Evolutionary conservation across 257 asterid species (phyloP).

Genomic region (Solanum peruvianum): DNA sequence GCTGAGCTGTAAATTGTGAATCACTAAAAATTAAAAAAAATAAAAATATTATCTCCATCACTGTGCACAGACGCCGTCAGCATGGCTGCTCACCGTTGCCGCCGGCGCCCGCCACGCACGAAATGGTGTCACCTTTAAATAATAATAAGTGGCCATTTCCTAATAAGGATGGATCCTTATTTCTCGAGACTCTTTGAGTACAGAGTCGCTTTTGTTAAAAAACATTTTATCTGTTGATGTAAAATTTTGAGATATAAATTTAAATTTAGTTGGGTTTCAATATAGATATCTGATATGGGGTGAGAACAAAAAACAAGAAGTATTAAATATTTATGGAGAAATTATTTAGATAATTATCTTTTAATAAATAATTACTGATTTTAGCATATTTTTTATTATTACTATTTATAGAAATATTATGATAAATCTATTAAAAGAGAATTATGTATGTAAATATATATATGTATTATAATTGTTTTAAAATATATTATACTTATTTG

Average conservation of each 20-base stretch:
- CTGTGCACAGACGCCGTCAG: background rate
- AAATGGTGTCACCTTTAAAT: background rate
- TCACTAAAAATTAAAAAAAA: background rate
- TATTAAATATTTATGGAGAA: no score
- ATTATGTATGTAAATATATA: no score
- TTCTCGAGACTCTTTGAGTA: no score
- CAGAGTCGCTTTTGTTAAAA: accelerated
- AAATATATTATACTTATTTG: no score
- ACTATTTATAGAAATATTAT: no score
- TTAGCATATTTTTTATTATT: no score
- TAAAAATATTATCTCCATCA: background rate
- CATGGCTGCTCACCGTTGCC: background rate
- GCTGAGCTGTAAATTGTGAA: background rate
- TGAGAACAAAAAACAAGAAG: no score
- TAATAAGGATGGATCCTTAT: no score
- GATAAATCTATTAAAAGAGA: no score
- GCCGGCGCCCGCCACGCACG: background rate
- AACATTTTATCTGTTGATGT: accelerated
- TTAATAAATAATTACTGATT: no score
- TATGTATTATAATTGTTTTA: no score
- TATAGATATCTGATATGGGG: accelerated
- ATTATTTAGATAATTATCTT: no score
- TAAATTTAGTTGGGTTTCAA: accelerated
- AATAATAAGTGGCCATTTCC: background rate
- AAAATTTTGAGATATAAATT: accelerated